Conservation (phyloP, 1,139 yeast species). For the Magnusiomyces magnusii region DNA sequence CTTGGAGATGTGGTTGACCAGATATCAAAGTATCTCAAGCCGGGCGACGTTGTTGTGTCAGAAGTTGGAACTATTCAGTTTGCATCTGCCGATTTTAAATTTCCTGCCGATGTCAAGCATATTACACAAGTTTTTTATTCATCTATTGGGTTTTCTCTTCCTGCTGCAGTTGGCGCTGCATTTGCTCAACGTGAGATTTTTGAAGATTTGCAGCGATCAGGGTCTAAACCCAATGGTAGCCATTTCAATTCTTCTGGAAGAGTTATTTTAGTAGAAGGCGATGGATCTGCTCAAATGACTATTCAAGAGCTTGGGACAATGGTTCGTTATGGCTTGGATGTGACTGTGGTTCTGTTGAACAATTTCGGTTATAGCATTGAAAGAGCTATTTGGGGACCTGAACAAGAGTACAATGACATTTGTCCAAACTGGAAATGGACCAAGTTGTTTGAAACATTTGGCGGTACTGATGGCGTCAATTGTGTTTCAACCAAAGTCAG, state of each 20-base stretch:
- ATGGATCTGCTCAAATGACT: slow-evolving; percentile 91
- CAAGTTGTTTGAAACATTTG: slow-evolving; percentile 54
- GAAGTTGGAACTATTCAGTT: slow-evolving; percentile 80
- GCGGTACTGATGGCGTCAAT: slow-evolving; percentile 45
- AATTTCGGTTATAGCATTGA: slow-evolving; percentile 86
- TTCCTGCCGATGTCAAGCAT: slow-evolving; percentile 46
- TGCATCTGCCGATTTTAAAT: slow-evolving; percentile 53
- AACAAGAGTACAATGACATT: slow-evolving; percentile 70
- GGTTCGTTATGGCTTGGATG: slow-evolving; percentile 50
- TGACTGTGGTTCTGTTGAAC: slow-evolving; percentile 63
- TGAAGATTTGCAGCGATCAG: neutral
- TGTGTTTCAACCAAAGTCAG: slow-evolving; percentile 32
- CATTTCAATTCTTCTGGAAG: slow-evolving; percentile 38
- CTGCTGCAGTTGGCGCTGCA: slow-evolving; percentile 74
- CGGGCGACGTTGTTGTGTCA: slow-evolving; percentile 57
- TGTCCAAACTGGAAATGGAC: slow-evolving; percentile 77
- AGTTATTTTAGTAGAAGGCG: slow-evolving; percentile 70
- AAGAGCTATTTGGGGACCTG: slow-evolving; percentile 71
- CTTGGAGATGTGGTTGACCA: slow-evolving; percentile 33
- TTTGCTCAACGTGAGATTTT: slow-evolving; percentile 52
- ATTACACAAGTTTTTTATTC: slow-evolving; percentile 67
- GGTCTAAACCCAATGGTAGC: neutral
- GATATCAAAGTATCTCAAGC: slow-evolving; percentile 37
- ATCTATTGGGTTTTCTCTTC: slow-evolving; percentile 81
- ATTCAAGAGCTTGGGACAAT: slow-evolving; percentile 63